Base-by-base conservation (phyloP, 371 early-diverging fungal species). In the Lichtheimia ramosa region DNA sequence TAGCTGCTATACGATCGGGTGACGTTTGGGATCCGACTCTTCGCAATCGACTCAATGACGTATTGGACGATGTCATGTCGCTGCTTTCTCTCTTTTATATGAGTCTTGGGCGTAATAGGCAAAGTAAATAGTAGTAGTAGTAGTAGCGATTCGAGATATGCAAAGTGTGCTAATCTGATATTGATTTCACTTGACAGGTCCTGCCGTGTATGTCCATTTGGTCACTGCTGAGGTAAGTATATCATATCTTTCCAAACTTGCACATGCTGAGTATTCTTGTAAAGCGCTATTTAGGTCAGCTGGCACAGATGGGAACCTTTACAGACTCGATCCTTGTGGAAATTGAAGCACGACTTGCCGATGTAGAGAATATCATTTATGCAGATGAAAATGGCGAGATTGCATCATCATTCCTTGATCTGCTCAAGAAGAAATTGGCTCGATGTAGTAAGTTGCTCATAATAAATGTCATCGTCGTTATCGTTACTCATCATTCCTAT, bases 31-130 rank as follows among this genome's bases (percentile, higher is more conserved):
- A 67, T 34, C 21, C 71, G 13, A 51, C 61, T 43, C 56, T 51
- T 6, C 82, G 81, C 48, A 92, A 89, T 68, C 75, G 89, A 51
- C 75, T 89, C 14, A 89, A 92, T 59, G 83, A 83, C 58, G 87
- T 90, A 18, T 66, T 92, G n/a, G 91, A 92, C 58, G 91, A 90
- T 48, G 87, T 89, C 59, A 90, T 88, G 83, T 87, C 89, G 43
- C 73, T 92, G 43, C 76, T 92, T 21, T 89, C 90, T 10, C 69
- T 92, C 52, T 92, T 90, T 63, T 92, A 87, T 62, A 83, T 92
- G 84, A 89, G 88, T 18, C 63, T 90, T 40, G 92, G 92, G 16
- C 89, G 89, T 61, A 89, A 85, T 66, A 80, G 83, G 54, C 90
- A 92, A 70, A 82, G 85, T 77, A 71, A 54, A 64, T 52, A n/a